Conservation (phyloP, 192 early-diverging fungal species). For the Tieghemiomyces parasiticus region DNA sequence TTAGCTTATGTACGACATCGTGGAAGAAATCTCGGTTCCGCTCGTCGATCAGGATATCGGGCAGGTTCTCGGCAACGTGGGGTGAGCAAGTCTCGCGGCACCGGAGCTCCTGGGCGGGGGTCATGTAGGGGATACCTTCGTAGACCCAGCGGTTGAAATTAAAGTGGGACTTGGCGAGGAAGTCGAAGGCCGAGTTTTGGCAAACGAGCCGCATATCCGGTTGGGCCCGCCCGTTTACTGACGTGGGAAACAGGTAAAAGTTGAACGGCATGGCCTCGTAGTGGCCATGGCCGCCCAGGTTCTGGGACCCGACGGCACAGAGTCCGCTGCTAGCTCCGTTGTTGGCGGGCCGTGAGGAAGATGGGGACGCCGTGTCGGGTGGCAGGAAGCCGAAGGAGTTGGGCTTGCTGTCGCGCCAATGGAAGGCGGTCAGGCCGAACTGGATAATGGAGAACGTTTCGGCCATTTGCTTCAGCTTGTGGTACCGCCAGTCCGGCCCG, state of each 20-base stretch:
- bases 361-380: not conserved
- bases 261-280: conserved; percentile 78
- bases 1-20: not conserved
- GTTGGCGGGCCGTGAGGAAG: not conserved
- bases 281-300: conserved; percentile 13
- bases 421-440: conserved; percentile 73
- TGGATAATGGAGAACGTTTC: conserved; percentile 47
- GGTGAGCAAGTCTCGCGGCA: conserved; percentile 6
- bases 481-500: conserved; percentile 37
- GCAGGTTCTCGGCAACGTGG: not conserved
- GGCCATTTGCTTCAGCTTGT: conserved; percentile 32
- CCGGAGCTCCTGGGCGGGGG: conserved; percentile 34
- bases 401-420: conserved; percentile 18
- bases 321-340: conserved; percentile 25
- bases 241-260: conserved; percentile 68
- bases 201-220: not conserved
- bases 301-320: not conserved
- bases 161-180: conserved; percentile 59
- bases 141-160: conserved; percentile 84
- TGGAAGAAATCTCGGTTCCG: conserved; percentile 32
- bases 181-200: conserved; percentile 37
- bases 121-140: conserved; percentile 63
- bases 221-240: conserved; percentile 13
- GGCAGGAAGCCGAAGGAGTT: not conserved
- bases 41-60: conserved; percentile 34